Conservation (phyloP, 2,329 filamentous ascomycete species). For the Ophiostoma perfectum region DNA sequence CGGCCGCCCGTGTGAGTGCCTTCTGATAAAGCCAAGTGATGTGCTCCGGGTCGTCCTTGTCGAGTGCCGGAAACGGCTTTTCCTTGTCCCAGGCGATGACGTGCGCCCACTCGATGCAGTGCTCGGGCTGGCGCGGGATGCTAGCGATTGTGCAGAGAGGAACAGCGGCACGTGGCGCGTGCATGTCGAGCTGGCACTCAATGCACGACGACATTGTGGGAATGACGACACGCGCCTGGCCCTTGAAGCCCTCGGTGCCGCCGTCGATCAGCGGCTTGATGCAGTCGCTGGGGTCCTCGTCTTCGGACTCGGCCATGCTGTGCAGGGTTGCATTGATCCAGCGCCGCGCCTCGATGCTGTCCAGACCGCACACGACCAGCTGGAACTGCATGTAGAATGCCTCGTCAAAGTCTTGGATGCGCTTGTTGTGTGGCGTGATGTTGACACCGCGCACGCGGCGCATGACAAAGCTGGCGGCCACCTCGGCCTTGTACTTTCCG, state of each 20-base stretch:
- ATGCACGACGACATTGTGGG: slow-evolving; percentile 93
- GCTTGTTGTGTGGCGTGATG: slow-evolving; percentile 89
- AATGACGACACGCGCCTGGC: slow-evolving; percentile 85
- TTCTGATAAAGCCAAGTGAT: slow-evolving; percentile 95
- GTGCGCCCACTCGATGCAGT: slow-evolving; percentile 98
- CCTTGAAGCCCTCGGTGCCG: slow-evolving; percentile 96
- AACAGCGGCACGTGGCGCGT: slow-evolving; percentile 92
- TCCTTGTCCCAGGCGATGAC: slow-evolving; percentile 94
- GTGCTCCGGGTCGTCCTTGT: slow-evolving; percentile 94
- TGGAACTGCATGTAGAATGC: slow-evolving; percentile 97
- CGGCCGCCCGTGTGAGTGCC: slow-evolving; percentile 70
- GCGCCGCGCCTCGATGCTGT: slow-evolving; percentile 93
- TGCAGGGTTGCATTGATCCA: slow-evolving; percentile 98
- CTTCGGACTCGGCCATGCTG: slow-evolving; percentile 65
- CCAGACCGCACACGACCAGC: slow-evolving; percentile 85
- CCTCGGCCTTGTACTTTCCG: slow-evolving; percentile 87
- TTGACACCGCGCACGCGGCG: slow-evolving; percentile 81
- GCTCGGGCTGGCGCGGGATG: slow-evolving; percentile 92
- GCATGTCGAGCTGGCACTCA: slow-evolving; percentile 97
- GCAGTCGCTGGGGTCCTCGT: slow-evolving; percentile 70
- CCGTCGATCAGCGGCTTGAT: slow-evolving; percentile 94
- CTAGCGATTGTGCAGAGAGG: slow-evolving; percentile 94
- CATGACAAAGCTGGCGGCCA: slow-evolving; percentile 88
- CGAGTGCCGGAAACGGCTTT: slow-evolving; percentile 75
- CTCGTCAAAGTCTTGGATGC: slow-evolving; percentile 95